Evolutionary conservation across 441 rosid genomes (phyloP).

Genomic region (Erysimum cheiri): DNA sequence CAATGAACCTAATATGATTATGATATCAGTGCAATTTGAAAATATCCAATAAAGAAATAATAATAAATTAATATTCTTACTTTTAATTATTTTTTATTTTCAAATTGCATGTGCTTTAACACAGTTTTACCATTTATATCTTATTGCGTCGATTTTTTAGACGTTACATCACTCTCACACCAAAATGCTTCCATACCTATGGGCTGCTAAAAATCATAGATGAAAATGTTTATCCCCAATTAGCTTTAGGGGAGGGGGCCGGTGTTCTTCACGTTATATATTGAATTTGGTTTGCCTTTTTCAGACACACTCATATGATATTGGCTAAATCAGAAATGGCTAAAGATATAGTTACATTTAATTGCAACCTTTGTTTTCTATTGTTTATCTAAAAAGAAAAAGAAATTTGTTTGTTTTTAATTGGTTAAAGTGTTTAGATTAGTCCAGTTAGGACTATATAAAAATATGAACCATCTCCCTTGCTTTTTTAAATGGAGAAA

Average conservation of each 20-base stretch:
- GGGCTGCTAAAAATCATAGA: background rate
- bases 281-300: slow-evolving; percentile 36
- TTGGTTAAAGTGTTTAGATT: slow-evolving; percentile 34
- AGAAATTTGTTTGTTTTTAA: slow-evolving; percentile 16
- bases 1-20: background rate
- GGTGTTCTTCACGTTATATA: background rate
- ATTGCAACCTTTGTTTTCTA: slow-evolving; percentile 16
- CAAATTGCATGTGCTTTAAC: no score
- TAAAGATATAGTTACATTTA: slow-evolving; percentile 15
- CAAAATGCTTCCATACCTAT: no score
- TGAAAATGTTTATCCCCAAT: background rate
- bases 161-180: no score
- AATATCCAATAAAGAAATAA: no score
- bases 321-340: slow-evolving; percentile 18
- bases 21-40: no score
- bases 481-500: no score
- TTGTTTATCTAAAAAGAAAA: no score
- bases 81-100: no score
- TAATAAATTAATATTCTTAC: no score
- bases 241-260: background rate
- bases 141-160: no score
- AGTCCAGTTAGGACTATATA: slow-evolving; percentile 28
- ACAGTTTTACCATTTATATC: no score
- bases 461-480: slow-evolving; percentile 7
- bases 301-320: slow-evolving; percentile 32